Evolutionary conservation across 345 rosid genomes (phyloP).

Genomic region (Corchorus capsularis): DNA sequence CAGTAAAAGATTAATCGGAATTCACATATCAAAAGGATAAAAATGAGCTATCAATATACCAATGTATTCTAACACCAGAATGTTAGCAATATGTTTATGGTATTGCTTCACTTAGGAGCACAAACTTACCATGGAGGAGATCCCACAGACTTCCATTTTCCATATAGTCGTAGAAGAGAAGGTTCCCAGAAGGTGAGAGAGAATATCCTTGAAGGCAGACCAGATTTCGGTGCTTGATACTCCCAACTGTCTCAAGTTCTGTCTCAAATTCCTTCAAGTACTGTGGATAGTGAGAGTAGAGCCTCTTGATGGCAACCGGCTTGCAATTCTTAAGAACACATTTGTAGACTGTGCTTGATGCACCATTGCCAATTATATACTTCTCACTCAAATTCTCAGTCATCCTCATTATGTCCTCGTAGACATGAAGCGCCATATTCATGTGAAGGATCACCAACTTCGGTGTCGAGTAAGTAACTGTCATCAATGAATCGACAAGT

Average conservation of each 20-base stretch:
- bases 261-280: constrained; percentile 91
- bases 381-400: constrained; percentile 93
- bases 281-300: constrained; percentile 81
- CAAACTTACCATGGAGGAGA: constrained; percentile 77
- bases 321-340: constrained; percentile 92
- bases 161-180: constrained; percentile 96
- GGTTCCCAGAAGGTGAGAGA: constrained; percentile 74
- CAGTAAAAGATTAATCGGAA: constrained; percentile 5
- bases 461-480: constrained; percentile 74
- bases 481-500: constrained; percentile 13
- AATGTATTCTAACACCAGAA: neutral
- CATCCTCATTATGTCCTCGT: constrained; percentile 98
- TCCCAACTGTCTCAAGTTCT: constrained; percentile 82
- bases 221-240: constrained; percentile 91
- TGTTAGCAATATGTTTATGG: neutral
- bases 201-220: constrained; percentile 94
- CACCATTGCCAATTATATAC: constrained; percentile 84
- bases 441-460: constrained; percentile 89
- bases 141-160: constrained; percentile 99
- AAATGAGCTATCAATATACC: neutral
- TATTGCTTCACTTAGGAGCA: neutral
- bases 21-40: neutral
- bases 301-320: constrained; percentile 92
- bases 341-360: constrained; percentile 92
- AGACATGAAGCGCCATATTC: constrained; percentile 98